phyloP scores from a whole-genome alignment of 2,329 filamentous ascomycete species.

The Hypoxylon sp. region DNA sequence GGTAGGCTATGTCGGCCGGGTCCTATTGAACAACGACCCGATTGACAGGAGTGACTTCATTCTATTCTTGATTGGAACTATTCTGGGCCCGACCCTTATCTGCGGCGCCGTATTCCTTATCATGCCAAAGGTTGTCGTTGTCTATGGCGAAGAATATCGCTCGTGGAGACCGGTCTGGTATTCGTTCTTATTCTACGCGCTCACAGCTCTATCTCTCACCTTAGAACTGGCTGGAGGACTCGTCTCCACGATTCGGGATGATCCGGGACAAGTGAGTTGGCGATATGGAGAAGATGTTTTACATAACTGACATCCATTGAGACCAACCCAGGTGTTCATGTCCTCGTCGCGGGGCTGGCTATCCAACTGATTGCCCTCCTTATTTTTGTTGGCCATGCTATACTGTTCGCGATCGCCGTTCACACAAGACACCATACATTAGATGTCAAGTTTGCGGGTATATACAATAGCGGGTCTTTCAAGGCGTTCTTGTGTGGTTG shows the following conservation, averaged over 20 bases:
- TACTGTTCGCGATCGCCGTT: conserved; percentile 60
- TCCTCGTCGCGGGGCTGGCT: conserved; percentile 62
- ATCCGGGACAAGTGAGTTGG: conserved; percentile 55
- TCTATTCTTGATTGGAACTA: conserved; percentile 63
- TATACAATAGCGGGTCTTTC: conserved; percentile 62
- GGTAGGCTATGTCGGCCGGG: conserved; percentile 63
- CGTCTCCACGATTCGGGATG: conserved; percentile 57
- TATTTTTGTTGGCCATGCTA: conserved; percentile 57
- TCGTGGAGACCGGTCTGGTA: conserved; percentile 55
- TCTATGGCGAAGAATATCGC: conserved; percentile 63
- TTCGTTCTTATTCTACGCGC: conserved; percentile 48
- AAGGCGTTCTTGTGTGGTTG: conserved; percentile 63
- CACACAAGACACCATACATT: conserved; percentile 57
- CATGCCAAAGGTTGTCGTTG: conserved; percentile 62
- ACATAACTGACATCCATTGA: conserved; percentile 35
- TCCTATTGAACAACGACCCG: conserved; percentile 58
- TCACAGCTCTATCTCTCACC: conserved; percentile 48
- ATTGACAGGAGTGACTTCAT: conserved; percentile 58
- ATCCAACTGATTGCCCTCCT: conserved; percentile 61
- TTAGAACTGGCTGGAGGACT: conserved; percentile 60
- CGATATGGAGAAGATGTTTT: neutral
- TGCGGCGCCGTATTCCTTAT: conserved; percentile 61
- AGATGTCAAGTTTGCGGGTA: conserved; percentile 57
- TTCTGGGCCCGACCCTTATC: conserved; percentile 64
- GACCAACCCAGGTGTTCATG: conserved; percentile 52